Evolutionary conservation across 2,329 filamentous ascomycete genomes (phyloP), one percentile per base, ranked within the genome.

Genomic region (Talaromyces rugulosus): DNA sequence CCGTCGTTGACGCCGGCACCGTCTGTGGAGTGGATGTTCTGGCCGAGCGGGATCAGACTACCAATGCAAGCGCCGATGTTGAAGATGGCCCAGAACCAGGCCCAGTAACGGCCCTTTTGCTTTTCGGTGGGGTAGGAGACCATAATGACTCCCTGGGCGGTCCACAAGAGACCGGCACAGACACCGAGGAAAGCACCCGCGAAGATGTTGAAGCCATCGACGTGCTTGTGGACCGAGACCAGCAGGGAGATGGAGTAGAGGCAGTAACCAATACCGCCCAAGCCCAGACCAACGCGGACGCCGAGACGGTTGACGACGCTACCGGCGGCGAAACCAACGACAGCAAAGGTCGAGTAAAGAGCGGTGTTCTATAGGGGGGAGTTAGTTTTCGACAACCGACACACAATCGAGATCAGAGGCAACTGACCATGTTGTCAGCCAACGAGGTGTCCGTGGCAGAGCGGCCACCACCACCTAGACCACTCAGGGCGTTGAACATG

Each of bases 51-150:
- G 50, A 66, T 63, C 75, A 85, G 69, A 70, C 87, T 85, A 67
- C 91, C 91, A 71, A 95, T 89, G 66, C 94, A 91, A 68, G 86
- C 91, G 66, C 91, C 91, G 63, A 91, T 75, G 78, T 95, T 95
- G 84, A 95, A 95, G 71, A 96, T 93, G 76, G 89, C 86, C 91
- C 91, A 95, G 78, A 95, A 95, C 81, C 85, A 87, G 65, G 89
- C 89, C 72, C 95, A 93, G 75, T 92, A 95, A 63, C 87, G 85
- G 58, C 91, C 91, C 81, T 95, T 95, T 65, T 84, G 83, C 53
- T 83, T 75, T 77, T 95, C 91, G 9, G 85, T 80, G 4, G 91
- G 91, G 74, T 95, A 95, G 7, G 89, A 85, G 85, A 94, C 91
- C 72, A 78, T 76, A 47, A 78, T 70, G 8, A 74, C 74, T 50